Conservation (phyloP, 2,329 filamentous ascomycete genomes). For the Alternaria rosae region DNA sequence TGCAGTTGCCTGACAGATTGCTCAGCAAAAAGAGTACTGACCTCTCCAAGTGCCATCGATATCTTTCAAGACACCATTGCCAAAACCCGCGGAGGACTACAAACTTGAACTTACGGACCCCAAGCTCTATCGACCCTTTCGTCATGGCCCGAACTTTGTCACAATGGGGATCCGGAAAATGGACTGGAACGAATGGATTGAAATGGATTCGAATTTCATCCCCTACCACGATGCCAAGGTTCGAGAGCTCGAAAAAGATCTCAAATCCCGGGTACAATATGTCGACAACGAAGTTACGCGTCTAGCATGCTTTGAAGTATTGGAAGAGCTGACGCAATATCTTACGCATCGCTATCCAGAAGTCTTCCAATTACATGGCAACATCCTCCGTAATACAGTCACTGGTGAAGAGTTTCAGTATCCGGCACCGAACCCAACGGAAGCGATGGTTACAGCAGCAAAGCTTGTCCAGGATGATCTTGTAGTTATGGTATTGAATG, state of each 20-base stretch:
- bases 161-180: not conserved
- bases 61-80: not conserved
- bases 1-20: not conserved
- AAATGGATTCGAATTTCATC: constrained; percentile 5
- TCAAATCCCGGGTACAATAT: not conserved
- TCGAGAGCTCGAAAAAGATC: not conserved
- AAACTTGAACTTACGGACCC: not conserved
- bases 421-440: not conserved
- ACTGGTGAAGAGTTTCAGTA: not conserved
- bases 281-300: not conserved
- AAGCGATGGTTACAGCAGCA: constrained; percentile 4
- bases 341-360: constrained; percentile 6
- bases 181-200: constrained; percentile 8
- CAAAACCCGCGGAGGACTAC: not conserved
- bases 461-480: constrained; percentile 4
- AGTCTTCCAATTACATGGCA: not conserved
- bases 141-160: not conserved
- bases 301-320: not conserved
- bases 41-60: not conserved
- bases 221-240: constrained; percentile 3
- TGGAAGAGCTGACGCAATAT: constrained; percentile 5
- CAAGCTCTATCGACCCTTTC: constrained; percentile 1
- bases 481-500: not conserved
- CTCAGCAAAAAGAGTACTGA: not conserved
- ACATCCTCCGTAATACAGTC: not conserved